Evolutionary conservation across 2,329 filamentous ascomycete species (phyloP), one percentile per base, ranked within the genome.

Genomic region (Aureobasidium uvarum): DNA sequence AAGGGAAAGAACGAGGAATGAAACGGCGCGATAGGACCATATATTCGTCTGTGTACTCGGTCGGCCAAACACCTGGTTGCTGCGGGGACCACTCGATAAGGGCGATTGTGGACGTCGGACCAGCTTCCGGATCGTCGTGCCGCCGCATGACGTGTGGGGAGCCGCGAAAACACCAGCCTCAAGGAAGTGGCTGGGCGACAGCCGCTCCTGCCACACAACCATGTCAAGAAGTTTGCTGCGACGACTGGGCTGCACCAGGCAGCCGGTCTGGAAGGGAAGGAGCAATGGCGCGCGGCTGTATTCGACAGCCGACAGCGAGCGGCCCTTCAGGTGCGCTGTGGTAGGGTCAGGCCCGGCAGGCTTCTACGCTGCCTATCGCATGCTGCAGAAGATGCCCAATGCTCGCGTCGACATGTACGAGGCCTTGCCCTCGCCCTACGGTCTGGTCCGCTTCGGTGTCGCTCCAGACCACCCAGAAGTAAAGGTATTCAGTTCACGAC

Each of bases 401-500:
- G 87, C 89, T 0, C 83, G 85, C 59, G 84, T 99, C 25, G 94
- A 98, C 77, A 98, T 99, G 94, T 99, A 96, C 74, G 95, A 99
- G 78, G 87, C 91, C 33, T 80, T 98, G 45, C 95, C 95, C 0
- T 92, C 96, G 4, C 95, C 95, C 0, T 99, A 91, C 74, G 95
- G 95, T 1, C 83, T 99, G 64, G 93, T 96, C 58, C 85, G 95
- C 64, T 96, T 95, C 74, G 95, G 95, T 10, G 95, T 99, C 66
- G 96, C 95, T n/a, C 95, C 95, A 5, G 95, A 99, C 75, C 95
- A 99, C 78, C 94, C 95, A 0, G 94, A 99, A 79, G 95, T 99
- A 70, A 99, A 99, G 86, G 92, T 95, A 79, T 3, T n/a, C 10
- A n/a, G n/a, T n/a, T n/a, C n/a, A n/a, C n/a, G 5, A 33, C 4